Evolutionary conservation across 176 grass and related monocot genomes (phyloP), one percentile per base, ranked within the genome.

Genomic region (Oryza brachyantha): DNA sequence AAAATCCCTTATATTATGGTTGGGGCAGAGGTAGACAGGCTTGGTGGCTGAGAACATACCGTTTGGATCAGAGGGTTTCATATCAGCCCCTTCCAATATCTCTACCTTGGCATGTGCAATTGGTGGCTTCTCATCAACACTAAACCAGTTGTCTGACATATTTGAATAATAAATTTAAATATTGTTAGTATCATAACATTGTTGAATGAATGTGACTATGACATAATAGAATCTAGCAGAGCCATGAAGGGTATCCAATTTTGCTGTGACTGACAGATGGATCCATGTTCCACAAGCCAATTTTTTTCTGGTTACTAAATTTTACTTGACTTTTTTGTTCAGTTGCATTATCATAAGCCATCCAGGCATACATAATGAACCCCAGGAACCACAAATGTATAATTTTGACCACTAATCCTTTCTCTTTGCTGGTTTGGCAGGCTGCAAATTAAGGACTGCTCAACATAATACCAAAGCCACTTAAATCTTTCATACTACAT

Each of bases 21-120:
- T n/a, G n/a, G n/a, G n/a, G n/a, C n/a, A n/a, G n/a, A n/a, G n/a
- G n/a, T 57, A 39, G 50, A 13, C 48, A 13, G 27, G 28, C 25
- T 59, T 60, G 65, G 25, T 69, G 21, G 7, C 34, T 50, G 32
- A 80, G 45, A 85, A 72, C 68, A 43, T 87, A 99, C 96, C 92
- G 45, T 99, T 99, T 66, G 88, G 74, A 89, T 99, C 96, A 35
- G 96, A 95, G 48, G 96, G 96, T 80, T 99, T 94, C 92, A 99
- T 95, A 54, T 93, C 90, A 74, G 88, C 86, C 7, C 88, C 96
- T 90, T 95, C 96, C 86, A 99, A 36, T 52, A 99, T 89, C 73
- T 95, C 96, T 57, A 99, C 75, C 66, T 89, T 92, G 41, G 86
- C 96, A 81, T 85, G 40, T 64, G 87, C 92, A 74, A 99, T 85